phyloP scores from a whole-genome alignment of 495 filamentous ascomycete species.

The Penicillium bovifimosum region DNA sequence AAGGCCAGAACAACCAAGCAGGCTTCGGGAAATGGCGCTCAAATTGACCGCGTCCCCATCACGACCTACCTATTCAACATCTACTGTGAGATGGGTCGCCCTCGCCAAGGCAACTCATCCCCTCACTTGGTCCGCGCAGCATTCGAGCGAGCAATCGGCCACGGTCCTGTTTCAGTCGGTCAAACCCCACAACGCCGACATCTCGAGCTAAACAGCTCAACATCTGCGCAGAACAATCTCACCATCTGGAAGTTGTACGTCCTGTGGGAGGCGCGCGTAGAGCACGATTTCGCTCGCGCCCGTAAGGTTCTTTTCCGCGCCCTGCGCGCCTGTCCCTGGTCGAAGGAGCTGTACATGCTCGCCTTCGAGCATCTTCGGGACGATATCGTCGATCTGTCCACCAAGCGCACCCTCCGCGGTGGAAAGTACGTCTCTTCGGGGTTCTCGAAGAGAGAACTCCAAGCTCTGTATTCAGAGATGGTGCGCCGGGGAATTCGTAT shows the following conservation, averaged over 20 bases:
- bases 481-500: background rate
- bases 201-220: background rate
- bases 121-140: conserved; percentile 55
- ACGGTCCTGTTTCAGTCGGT: conserved; percentile 13
- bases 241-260: conserved; percentile 66
- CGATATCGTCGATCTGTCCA: conserved; percentile 8
- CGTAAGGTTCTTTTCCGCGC: conserved; percentile 46
- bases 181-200: background rate
- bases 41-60: conserved; percentile 35
- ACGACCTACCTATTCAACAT: conserved; percentile 58
- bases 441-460: background rate
- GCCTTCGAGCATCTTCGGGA: conserved; percentile 51
- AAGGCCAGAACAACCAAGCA: conserved; percentile 21
- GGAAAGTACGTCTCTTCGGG: background rate
- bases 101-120: conserved; percentile 44
- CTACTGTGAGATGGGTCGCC: conserved; percentile 52
- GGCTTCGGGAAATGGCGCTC: conserved; percentile 15
- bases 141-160: conserved; percentile 63
- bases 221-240: conserved; percentile 23
- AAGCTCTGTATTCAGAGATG: conserved; percentile 1
- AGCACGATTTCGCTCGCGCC: conserved; percentile 34
- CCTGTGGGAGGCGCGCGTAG: conserved; percentile 44
- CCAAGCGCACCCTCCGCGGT: background rate
- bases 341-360: conserved; percentile 61
- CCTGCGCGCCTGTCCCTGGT: conserved; percentile 64